Percentiles rank a stretch among this genome's conserved stretches.
Conservation (phyloP, 805 yeast genomes). For the Cyberlindnera saturnus region DNA sequence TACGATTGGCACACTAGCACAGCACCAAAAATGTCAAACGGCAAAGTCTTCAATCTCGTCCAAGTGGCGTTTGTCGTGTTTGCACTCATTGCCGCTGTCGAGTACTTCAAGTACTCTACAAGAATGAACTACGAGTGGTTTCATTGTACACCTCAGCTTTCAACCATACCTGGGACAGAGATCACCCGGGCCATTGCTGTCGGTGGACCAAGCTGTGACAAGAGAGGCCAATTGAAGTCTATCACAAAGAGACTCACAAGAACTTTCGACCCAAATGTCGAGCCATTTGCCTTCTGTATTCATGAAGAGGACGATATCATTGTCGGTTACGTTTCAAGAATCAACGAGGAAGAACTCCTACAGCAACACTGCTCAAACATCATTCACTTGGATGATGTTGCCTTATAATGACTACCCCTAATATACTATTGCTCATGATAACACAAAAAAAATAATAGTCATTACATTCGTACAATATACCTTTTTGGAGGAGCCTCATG, state of each 20-base stretch:
- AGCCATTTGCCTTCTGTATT: conserved; percentile 31
- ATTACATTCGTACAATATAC: neutral
- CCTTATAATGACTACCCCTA: neutral
- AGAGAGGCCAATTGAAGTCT: conserved; percentile 36
- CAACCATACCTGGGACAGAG: conserved; percentile 21
- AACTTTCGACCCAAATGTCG: conserved; percentile 33
- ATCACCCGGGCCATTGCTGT: conserved; percentile 28
- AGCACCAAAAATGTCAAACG: conserved; percentile 9
- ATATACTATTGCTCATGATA: neutral
- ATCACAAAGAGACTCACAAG: conserved; percentile 33
- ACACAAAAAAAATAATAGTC: neutral
- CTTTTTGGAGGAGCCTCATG: conserved; percentile 4
- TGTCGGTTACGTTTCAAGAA: conserved; percentile 19
- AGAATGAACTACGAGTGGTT: conserved; percentile 37
- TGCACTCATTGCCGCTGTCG: conserved; percentile 33
- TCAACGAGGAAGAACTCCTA: conserved; percentile 10
- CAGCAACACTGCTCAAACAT: conserved; percentile 18
- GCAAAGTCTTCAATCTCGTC: conserved; percentile 20
- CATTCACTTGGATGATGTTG: conserved; percentile 18
- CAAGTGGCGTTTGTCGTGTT: conserved; percentile 25
- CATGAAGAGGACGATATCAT: conserved; percentile 24
- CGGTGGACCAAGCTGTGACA: conserved; percentile 41
- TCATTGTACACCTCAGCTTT: conserved; percentile 34
- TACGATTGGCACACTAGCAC: neutral
- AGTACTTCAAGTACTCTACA: conserved; percentile 37